Evolutionary conservation across 805 yeast species (phyloP).

Genomic region (Nakazawaea laoshanensis): DNA sequence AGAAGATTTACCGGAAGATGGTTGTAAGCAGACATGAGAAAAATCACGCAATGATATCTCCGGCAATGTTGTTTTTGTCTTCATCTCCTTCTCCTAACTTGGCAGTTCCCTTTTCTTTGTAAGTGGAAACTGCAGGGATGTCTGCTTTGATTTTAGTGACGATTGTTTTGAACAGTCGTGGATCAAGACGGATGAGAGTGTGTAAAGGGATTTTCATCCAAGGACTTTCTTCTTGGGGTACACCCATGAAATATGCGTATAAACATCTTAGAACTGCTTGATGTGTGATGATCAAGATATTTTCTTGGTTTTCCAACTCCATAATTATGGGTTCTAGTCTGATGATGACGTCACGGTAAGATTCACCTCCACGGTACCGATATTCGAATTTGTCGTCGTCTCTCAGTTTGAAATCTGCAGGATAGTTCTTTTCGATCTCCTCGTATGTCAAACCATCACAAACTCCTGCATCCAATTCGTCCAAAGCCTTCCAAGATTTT

Average conservation of each 20-base stretch:
- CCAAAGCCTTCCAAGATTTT: conserved; percentile 92
- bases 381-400: conserved; percentile 95
- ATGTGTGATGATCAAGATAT: conserved; percentile 91
- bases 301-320: conserved; percentile 97
- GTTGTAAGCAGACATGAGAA: conserved; percentile 35
- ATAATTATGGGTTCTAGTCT: conserved; percentile 94
- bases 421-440: conserved; percentile 75
- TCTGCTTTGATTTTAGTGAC: conserved; percentile 91
- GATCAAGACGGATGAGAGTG: conserved; percentile 87
- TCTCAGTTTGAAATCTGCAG: conserved; percentile 92
- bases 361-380: conserved; percentile 95
- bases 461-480: conserved; percentile 94
- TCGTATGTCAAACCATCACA: conserved; percentile 97
- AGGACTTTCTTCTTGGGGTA: conserved; percentile 94
- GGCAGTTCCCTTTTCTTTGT: conserved; percentile 87
- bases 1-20: conserved; percentile 47
- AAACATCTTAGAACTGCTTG: conserved; percentile 96
- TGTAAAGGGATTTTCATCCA: conserved; percentile 99
- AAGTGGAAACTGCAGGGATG: conserved; percentile 96
- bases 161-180: conserved; percentile 85
- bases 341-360: conserved; percentile 90
- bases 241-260: conserved; percentile 97
- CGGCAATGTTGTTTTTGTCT: conserved; percentile 31
- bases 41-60: conserved; percentile 34
- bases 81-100: conserved; percentile 44